phyloP scores from a whole-genome alignment of 768 basidiomycete species.

The Suillus occidentalis region DNA sequence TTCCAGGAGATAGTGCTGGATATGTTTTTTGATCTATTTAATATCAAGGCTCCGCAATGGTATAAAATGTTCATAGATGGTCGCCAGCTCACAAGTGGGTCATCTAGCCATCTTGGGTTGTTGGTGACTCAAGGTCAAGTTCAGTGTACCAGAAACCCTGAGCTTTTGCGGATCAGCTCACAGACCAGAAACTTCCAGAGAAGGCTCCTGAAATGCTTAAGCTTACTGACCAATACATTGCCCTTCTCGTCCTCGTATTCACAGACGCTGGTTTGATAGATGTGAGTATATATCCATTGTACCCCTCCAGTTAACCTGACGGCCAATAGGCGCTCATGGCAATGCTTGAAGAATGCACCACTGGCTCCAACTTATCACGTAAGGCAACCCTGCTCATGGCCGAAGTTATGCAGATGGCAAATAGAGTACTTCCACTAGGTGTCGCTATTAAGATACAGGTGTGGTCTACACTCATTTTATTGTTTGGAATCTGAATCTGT shows the following conservation, averaged over 20 bases:
- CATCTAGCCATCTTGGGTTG: neutral
- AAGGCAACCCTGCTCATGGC: constrained; percentile 92
- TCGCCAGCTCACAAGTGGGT: constrained; percentile 79
- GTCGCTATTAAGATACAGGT: constrained; percentile 87
- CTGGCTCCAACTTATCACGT: constrained; percentile 71
- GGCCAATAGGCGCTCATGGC: constrained; percentile 68
- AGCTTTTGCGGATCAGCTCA: constrained; percentile 30
- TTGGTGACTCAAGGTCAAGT: neutral
- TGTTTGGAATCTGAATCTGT: constrained; percentile 7
- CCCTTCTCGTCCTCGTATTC: constrained; percentile 79
- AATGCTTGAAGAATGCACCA: constrained; percentile 81
- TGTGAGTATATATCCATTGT: constrained; percentile 43
- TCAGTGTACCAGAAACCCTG: constrained; percentile 67
- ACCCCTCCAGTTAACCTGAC: neutral
- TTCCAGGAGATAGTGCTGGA: no score
- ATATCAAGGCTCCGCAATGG: constrained; percentile 92
- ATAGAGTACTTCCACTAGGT: constrained; percentile 78
- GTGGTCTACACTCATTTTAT: constrained; percentile 11
- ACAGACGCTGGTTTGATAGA: constrained; percentile 87
- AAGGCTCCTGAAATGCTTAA: constrained; percentile 60
- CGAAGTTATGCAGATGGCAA: constrained; percentile 86
- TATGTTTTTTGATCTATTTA: constrained; percentile 86
- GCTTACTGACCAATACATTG: constrained; percentile 90
- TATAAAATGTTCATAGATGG: constrained; percentile 91
- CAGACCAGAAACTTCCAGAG: constrained; percentile 44